phyloP scores from a whole-genome alignment of 495 filamentous ascomycete genomes.

The Collariella sp. region DNA sequence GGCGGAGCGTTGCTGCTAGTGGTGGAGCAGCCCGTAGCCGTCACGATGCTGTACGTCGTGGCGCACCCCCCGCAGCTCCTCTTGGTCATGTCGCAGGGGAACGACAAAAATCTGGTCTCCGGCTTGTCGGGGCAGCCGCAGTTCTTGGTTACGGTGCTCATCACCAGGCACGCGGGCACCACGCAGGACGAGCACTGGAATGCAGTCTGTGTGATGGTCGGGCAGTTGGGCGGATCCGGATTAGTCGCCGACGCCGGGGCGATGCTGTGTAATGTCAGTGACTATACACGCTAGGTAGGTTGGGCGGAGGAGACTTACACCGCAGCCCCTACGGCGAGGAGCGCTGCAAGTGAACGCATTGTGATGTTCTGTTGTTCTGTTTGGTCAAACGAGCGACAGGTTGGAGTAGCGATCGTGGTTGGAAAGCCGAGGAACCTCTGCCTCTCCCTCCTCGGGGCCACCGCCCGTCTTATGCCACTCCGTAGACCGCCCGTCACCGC shows the following conservation, averaged over 20 bases:
- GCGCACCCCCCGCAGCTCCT: constrained; percentile 17
- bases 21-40: not conserved
- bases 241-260: constrained; percentile 1
- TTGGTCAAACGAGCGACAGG: constrained; percentile 2
- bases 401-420: not conserved
- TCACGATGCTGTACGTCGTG: constrained; percentile 8
- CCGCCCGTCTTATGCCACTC: not conserved
- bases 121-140: constrained; percentile 10
- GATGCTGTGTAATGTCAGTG: constrained; percentile 2
- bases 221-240: not conserved
- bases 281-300: not conserved
- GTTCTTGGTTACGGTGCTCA: constrained; percentile 5
- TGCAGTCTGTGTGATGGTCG: not conserved
- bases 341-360: constrained; percentile 2
- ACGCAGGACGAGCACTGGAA: constrained; percentile 12
- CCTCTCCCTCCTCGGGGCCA: not conserved
- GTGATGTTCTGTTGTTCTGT: too few relatives aligned
- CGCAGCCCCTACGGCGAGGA: constrained; percentile 1
- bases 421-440: not conserved
- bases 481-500: not conserved
- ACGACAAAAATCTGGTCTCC: constrained; percentile 6
- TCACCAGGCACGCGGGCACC: constrained; percentile 3
- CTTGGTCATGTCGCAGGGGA: constrained; percentile 20
- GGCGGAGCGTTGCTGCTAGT: not conserved
- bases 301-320: not conserved